phyloP scores from a whole-genome alignment of 305 asterid species.

The Fraxinus paxiana region DNA sequence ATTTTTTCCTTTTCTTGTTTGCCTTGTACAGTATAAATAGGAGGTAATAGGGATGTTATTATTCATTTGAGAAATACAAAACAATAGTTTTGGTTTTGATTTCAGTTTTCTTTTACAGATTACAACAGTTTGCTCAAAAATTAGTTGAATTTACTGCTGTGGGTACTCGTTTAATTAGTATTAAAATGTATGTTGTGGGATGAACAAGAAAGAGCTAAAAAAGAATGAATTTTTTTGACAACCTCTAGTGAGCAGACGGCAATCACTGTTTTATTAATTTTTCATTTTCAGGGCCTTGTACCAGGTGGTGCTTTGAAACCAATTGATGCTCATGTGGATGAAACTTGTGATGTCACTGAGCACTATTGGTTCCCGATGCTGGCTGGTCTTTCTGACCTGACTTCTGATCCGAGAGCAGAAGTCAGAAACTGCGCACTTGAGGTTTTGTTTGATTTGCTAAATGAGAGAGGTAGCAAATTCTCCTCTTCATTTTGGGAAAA shows the following conservation, averaged over 20 bases:
- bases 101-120: background rate
- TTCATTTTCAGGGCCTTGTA: constrained; percentile 75
- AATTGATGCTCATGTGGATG: constrained; percentile 56
- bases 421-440: constrained; percentile 97
- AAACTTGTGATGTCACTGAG: constrained; percentile 84
- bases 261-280: constrained; percentile 21
- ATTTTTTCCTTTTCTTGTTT: background rate
- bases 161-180: background rate
- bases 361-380: constrained; percentile 99
- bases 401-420: constrained; percentile 94
- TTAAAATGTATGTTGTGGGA: background rate
- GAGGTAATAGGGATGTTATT: background rate
- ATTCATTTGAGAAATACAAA: background rate
- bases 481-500: constrained; percentile 95
- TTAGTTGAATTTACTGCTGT: background rate
- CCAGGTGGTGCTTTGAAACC: constrained; percentile 98
- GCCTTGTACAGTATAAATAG: background rate
- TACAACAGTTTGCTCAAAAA: background rate
- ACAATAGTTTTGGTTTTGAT: background rate
- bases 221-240: background rate
- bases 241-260: background rate
- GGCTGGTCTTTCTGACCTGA: constrained; percentile 97
- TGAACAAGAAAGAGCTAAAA: background rate
- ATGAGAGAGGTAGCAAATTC: constrained; percentile 96
- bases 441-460: constrained; percentile 93